Percentiles rank a stretch among this genome's conserved stretches.
These are phyloP conservation scores for Candida peoriensis DNA, from an alignment of 805 yeast species.

Conservation along the genomic window DNA sequence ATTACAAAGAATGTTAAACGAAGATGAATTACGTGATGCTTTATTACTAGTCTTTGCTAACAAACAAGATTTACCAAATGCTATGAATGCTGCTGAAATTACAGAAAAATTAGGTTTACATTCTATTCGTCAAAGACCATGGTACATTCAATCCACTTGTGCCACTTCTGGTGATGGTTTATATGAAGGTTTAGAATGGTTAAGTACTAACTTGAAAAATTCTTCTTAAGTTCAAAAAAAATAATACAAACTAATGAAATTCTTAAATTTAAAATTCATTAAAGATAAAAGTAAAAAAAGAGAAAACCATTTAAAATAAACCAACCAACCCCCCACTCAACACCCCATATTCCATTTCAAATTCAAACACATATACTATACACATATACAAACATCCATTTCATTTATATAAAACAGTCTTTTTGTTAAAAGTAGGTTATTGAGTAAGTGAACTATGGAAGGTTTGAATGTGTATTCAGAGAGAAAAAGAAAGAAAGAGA, in stretches of 20 bases:
- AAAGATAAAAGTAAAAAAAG: not conserved
- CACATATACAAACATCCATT: too few relatives aligned
- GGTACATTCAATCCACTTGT: constrained; percentile 99
- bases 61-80: constrained; percentile 98
- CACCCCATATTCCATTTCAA: too few relatives aligned
- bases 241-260: constrained; percentile 6
- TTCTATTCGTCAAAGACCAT: constrained; percentile 96
- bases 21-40: constrained; percentile 97
- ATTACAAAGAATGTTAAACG: constrained; percentile 96
- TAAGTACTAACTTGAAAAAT: constrained; percentile 83
- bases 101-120: constrained; percentile 96
- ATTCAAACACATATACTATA: too few relatives aligned
- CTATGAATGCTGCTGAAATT: constrained; percentile 98
- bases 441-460: too few relatives aligned
- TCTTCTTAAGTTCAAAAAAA: constrained; percentile 30
- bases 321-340: too few relatives aligned
- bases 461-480: too few relatives aligned
- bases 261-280: not conserved
- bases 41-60: constrained; percentile 93
- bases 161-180: constrained; percentile 99
- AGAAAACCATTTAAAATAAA: constrained; percentile 2
- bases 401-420: too few relatives aligned
- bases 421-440: too few relatives aligned
- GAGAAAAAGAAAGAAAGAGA: too few relatives aligned
- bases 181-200: constrained; percentile 97